phyloP scores from a whole-genome alignment of 805 yeast species.

The Zygosaccharomyces bisporus region DNA sequence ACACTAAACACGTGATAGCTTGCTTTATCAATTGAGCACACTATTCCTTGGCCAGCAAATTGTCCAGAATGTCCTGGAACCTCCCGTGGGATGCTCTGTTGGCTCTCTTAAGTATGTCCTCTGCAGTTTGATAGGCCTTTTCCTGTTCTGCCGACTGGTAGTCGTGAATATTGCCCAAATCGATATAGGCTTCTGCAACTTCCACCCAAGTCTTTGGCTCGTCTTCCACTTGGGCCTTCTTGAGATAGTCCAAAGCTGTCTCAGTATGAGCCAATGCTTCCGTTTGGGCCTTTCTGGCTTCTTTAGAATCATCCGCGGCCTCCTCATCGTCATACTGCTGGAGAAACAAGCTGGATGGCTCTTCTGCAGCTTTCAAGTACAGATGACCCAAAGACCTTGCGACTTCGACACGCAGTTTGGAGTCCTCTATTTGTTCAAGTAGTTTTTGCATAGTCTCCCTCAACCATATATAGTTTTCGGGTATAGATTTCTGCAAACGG shows the following conservation, averaged over 20 bases:
- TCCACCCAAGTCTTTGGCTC: conserved; percentile 80
- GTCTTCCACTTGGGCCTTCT: conserved; percentile 59
- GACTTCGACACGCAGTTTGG: conserved; percentile 39
- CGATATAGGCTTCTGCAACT: conserved; percentile 81
- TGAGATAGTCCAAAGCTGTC: conserved; percentile 55
- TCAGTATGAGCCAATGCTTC: conserved; percentile 47
- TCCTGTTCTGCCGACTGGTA: conserved; percentile 67
- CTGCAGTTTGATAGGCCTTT: conserved; percentile 62
- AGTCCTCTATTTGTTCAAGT: conserved; percentile 18
- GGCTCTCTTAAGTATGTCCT: conserved; percentile 61
- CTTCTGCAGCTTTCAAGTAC: conserved; percentile 61
- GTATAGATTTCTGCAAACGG: conserved; percentile 35
- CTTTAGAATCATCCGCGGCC: conserved; percentile 21
- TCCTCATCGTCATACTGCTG: conserved; percentile 53
- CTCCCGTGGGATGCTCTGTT: conserved; percentile 78
- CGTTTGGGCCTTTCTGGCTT: conserved; percentile 43
- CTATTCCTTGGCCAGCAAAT: conserved; percentile 36
- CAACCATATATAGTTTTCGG: conserved; percentile 52
- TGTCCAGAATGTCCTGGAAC: conserved; percentile 59
- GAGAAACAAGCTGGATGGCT: conserved; percentile 52
- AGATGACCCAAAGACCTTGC: conserved; percentile 58
- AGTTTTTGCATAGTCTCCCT: conserved; percentile 26
- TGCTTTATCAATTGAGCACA: background rate
- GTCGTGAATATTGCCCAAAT: conserved; percentile 69
- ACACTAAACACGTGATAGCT: conserved; percentile 4